Evolutionary conservation across 495 filamentous ascomycete species (phyloP), one percentile per base, ranked within the genome.

Genomic region (Cladorrhinum samala): DNA sequence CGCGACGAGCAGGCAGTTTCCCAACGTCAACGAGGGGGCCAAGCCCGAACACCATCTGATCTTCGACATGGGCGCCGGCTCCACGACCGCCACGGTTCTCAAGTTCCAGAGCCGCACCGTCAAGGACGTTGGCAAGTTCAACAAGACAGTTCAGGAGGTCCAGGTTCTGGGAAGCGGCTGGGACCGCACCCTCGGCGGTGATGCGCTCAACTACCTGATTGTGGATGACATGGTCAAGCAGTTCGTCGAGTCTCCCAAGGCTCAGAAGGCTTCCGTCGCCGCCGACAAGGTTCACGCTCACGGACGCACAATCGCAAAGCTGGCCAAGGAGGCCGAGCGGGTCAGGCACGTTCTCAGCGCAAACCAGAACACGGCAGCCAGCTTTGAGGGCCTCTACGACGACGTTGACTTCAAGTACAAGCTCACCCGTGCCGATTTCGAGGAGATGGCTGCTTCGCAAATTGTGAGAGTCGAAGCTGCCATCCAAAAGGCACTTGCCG

Each of bases 1-100:
- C 67, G 93, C 93, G 17, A 96, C 89, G 14, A 86, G 81, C 60
- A 80, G 93, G 58, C 88, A 83, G 18, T 99, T 99, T 71, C 89
- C 89, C 14, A 87, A 77, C 55, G 73, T 94, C 36, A 86, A 80
- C 39, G 84, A 92, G 50, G 91, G 90, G 42, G 85, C 83, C 59
- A 91, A 89, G 74, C 88, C 93, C 2, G 93, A 99, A 68, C 81
- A 87, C 61, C 89, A 99, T 65, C 75, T 99, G 63, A 81, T 99
- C 16, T 97, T 90, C 59, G 94, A 99, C 61, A 96, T 97, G 91
- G 93, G 93, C 53, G 93, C 93, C 61, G 93, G 93, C 8, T 95
- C 89, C n/a, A 89, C 94, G 14, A 95, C 89, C 52, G 93, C 92
- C n/a, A 94, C 91, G 7, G 76, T 99, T 16, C 64, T 99, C 65